These are phyloP conservation scores for Diaporthe sp. DNA, from an alignment of 2,329 filamentous ascomycete genomes.

Conservation along the genomic window DNA sequence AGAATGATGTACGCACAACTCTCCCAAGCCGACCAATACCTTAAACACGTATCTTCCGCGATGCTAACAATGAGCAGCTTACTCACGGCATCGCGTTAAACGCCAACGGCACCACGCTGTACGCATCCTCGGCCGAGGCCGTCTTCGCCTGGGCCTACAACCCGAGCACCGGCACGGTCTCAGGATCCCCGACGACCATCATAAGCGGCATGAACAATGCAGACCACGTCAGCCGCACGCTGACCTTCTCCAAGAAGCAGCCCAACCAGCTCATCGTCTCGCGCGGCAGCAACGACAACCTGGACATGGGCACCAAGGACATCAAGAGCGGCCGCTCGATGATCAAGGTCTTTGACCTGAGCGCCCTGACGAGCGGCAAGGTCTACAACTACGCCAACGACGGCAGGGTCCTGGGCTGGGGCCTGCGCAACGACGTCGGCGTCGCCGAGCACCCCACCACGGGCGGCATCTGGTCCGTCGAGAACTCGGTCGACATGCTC, in stretches of 20 bases:
- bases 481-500: conserved; percentile 79
- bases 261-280: conserved; percentile 72
- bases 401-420: conserved; percentile 72
- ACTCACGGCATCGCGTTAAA: conserved; percentile 66
- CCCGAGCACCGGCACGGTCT: conserved; percentile 59
- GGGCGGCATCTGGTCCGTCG: conserved; percentile 72
- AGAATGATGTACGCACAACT: background rate
- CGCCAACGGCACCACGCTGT: conserved; percentile 60
- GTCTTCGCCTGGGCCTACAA: conserved; percentile 75
- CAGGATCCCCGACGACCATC: conserved; percentile 56
- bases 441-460: conserved; percentile 72
- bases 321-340: conserved; percentile 69
- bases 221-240: conserved; percentile 75
- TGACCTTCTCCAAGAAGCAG: conserved; percentile 67
- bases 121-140: conserved; percentile 65
- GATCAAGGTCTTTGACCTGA: conserved; percentile 65
- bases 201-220: conserved; percentile 70
- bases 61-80: conserved; percentile 50
- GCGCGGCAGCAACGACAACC: conserved; percentile 71
- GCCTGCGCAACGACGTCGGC: conserved; percentile 80
- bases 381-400: conserved; percentile 63
- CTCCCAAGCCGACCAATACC: conserved; percentile 43
- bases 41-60: conserved; percentile 50
- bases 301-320: conserved; percentile 63
- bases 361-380: conserved; percentile 46